A percentile compares a stretch with the other conserved stretches of the same genome.
These are phyloP conservation scores for Podaxis rugospora DNA, from an alignment of 768 basidiomycete species.

Conservation along the genomic window DNA sequence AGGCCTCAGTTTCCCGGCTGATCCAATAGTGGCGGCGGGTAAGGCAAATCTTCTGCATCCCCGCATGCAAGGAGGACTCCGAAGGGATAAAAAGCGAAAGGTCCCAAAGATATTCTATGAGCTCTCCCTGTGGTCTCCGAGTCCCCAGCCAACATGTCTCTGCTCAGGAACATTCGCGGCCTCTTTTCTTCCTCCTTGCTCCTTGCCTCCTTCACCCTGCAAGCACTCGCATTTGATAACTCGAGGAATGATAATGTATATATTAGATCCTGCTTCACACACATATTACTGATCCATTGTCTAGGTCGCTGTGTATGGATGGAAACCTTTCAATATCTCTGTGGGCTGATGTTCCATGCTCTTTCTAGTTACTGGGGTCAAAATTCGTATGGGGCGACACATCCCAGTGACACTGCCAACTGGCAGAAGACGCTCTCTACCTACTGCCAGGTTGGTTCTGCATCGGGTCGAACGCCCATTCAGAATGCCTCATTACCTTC, in stretches of 20 bases:
- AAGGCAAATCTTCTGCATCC: not conserved
- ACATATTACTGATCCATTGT: not conserved
- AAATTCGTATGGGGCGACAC: slow-evolving; percentile 54
- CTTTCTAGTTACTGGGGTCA: slow-evolving; percentile 47
- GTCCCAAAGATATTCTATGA: not conserved
- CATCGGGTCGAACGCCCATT: not conserved
- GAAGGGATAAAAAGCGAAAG: not conserved
- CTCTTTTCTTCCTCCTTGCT: slow-evolving; percentile 3
- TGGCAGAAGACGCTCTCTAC: slow-evolving; percentile 47
- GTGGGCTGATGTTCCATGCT: not conserved
- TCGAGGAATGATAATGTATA: slow-evolving; percentile 34
- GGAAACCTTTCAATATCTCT: not conserved
- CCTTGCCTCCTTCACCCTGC: not conserved
- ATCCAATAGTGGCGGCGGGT: not conserved
- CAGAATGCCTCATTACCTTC: not conserved
- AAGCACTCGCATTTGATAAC: slow-evolving; percentile 25
- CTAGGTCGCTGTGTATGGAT: slow-evolving; percentile 25
- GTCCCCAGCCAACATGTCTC: not conserved
- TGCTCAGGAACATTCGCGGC: not conserved
- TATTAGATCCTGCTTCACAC: not conserved
- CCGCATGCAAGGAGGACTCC: not conserved
- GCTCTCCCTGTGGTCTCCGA: not conserved
- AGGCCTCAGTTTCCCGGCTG: slow-evolving; percentile 5
- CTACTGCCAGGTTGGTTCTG: slow-evolving; percentile 44
- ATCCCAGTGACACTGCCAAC: slow-evolving; percentile 32